These are phyloP conservation scores for Xylariaceae sp. DNA, from an alignment of 2,329 filamentous ascomycete genomes.

Conservation along the genomic window DNA sequence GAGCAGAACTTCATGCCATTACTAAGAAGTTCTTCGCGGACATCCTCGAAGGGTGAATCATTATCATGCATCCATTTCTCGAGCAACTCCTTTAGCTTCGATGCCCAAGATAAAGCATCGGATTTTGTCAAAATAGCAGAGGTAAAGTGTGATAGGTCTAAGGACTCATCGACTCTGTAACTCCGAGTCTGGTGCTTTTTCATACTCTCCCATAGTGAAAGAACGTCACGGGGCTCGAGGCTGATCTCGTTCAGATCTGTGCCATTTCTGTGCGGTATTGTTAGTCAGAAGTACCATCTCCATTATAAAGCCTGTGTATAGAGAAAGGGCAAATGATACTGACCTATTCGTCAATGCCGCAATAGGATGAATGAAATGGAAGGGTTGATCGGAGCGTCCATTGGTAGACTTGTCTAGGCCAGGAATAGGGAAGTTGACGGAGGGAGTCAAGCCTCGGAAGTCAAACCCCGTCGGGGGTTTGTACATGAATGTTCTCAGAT, in stretches of 20 bases:
- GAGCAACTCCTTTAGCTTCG: slow-evolving; percentile 54
- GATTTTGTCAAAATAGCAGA: slow-evolving; percentile 56
- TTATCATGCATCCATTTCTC: slow-evolving; percentile 54
- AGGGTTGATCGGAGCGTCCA: slow-evolving; percentile 39
- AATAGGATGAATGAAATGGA: slow-evolving; percentile 63
- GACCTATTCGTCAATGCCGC: slow-evolving; percentile 55
- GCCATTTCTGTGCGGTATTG: slow-evolving; percentile 35
- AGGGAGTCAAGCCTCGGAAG: slow-evolving; percentile 48
- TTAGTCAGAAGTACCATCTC: background rate
- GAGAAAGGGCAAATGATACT: slow-evolving; percentile 9
- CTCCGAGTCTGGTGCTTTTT: slow-evolving; percentile 46
- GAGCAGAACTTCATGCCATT: no score
- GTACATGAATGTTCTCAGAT: slow-evolving; percentile 72
- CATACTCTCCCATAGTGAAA: slow-evolving; percentile 63
- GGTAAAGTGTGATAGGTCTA: slow-evolving; percentile 44
- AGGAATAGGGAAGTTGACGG: slow-evolving; percentile 36
- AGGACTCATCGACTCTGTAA: slow-evolving; percentile 44
- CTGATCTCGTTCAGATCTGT: slow-evolving; percentile 63
- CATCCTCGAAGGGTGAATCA: slow-evolving; percentile 36
- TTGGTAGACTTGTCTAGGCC: slow-evolving; percentile 43
- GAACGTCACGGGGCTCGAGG: slow-evolving; percentile 68
- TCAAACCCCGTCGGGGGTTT: slow-evolving; percentile 40
- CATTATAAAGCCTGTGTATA: no score
- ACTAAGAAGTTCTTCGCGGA: slow-evolving; percentile 41
- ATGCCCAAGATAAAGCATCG: slow-evolving; percentile 64